phyloP scores from a whole-genome alignment of 1,284 basidiomycete species.

The Bjerkandera adusta region DNA sequence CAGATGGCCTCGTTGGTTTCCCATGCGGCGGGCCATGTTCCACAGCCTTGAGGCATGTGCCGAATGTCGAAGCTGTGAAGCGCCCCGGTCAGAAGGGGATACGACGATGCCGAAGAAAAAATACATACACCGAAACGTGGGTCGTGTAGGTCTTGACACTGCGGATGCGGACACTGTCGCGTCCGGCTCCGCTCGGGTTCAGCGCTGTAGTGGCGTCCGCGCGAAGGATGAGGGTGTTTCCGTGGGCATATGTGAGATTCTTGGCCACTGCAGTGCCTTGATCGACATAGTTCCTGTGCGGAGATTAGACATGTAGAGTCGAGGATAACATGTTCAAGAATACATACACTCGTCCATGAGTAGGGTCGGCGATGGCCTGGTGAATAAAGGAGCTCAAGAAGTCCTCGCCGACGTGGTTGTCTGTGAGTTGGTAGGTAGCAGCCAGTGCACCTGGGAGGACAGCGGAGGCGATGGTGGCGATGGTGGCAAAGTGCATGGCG shows the following conservation, averaged over 20 bases:
- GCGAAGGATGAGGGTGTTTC: constrained; percentile 34
- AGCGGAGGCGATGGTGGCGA: constrained; percentile 5
- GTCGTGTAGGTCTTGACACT: constrained; percentile 47
- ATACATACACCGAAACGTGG: constrained; percentile 50
- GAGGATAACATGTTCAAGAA: neutral
- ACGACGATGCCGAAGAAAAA: neutral
- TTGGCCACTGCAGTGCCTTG: constrained; percentile 21
- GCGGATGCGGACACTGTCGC: constrained; percentile 54
- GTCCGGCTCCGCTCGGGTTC: constrained; percentile 41
- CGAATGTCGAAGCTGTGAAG: constrained; percentile 45
- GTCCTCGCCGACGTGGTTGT: constrained; percentile 40
- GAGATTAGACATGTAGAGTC: neutral
- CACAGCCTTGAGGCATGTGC: constrained; percentile 58
- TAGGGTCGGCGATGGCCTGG: constrained; percentile 52
- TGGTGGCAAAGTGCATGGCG: constrained; percentile 10
- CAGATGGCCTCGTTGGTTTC: constrained; percentile 36
- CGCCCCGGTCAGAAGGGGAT: neutral
- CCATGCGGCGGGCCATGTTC: constrained; percentile 50
- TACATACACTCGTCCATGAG: constrained; percentile 55
- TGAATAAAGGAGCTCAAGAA: constrained; percentile 47
- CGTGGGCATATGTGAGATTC: constrained; percentile 24
- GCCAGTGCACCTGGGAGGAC: constrained; percentile 9
- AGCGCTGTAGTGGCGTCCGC: constrained; percentile 46
- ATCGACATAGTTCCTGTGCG: constrained; percentile 27
- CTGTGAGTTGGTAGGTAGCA: constrained; percentile 37